phyloP scores from a whole-genome alignment of 2,329 filamentous ascomycete species.

The Colletotrichum sp. region DNA sequence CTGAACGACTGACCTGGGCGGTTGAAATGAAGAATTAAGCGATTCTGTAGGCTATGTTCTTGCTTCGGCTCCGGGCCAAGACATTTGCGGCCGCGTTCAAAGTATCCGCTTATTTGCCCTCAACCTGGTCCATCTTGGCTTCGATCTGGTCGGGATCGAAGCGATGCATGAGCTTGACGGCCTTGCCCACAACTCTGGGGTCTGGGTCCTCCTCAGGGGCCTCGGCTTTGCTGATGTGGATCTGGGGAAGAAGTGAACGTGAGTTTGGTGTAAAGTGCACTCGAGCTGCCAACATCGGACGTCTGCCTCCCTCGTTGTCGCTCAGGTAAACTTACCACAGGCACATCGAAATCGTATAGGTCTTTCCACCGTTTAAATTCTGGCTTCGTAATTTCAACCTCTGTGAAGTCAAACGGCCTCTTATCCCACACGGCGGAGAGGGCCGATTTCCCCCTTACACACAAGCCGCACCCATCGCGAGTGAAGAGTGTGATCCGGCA shows the following conservation, averaged over 20 bases:
- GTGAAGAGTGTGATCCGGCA: constrained; percentile 79
- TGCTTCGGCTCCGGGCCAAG: neutral
- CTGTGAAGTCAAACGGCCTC: constrained; percentile 70
- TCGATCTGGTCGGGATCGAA: constrained; percentile 72
- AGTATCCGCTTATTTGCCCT: constrained; percentile 28
- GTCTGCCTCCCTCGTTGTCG: neutral
- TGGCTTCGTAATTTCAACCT: constrained; percentile 72
- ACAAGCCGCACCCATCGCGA: constrained; percentile 74
- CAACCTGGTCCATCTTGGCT: constrained; percentile 69
- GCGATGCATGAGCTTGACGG: constrained; percentile 79
- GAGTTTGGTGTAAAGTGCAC: neutral
- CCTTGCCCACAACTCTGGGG: constrained; percentile 60
- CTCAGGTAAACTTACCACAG: constrained; percentile 63
- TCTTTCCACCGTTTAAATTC: constrained; percentile 71
- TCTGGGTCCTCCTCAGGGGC: constrained; percentile 57
- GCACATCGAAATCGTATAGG: constrained; percentile 82
- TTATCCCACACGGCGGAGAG: constrained; percentile 72
- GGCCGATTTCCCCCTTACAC: constrained; percentile 69
- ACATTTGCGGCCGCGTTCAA: neutral
- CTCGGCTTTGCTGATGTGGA: constrained; percentile 65
- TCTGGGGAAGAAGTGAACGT: constrained; percentile 39
- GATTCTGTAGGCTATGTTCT: neutral
- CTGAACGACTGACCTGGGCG: constrained; percentile 28
- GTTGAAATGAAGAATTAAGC: neutral
- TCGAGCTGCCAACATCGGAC: neutral